Conservation (phyloP, 352 stramenopile genomes). For the Phytophthora pinifolia region DNA sequence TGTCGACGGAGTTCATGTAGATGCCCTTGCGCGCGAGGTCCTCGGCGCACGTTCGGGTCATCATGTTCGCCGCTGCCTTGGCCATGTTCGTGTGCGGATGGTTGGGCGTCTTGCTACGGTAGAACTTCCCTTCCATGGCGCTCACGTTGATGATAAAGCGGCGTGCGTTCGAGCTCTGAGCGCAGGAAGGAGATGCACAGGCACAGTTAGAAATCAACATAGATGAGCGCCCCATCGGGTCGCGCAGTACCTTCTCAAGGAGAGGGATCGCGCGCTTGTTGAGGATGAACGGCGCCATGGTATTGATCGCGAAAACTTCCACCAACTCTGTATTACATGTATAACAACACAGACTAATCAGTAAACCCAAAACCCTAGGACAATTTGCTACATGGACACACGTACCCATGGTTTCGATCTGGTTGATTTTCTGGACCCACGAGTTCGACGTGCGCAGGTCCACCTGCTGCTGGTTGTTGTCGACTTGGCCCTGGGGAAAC, state of each 20-base stretch:
- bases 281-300: constrained; percentile 94
- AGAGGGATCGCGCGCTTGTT: constrained; percentile 81
- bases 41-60: constrained; percentile 91
- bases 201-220: constrained; percentile 8
- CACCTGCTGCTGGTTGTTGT: constrained; percentile 93
- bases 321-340: constrained; percentile 80
- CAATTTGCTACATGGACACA: background rate
- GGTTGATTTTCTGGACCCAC: constrained; percentile 86
- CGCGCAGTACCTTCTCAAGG: constrained; percentile 48
- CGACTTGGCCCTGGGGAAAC: constrained; percentile 75
- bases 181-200: no score
- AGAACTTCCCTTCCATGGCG: constrained; percentile 97
- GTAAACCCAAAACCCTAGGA: no score
- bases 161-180: constrained; percentile 47
- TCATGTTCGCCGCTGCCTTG: constrained; percentile 97
- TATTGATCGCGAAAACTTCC: constrained; percentile 92
- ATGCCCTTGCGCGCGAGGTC: constrained; percentile 88
- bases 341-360: no score
- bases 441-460: constrained; percentile 92
- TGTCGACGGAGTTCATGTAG: constrained; percentile 97
- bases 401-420: constrained; percentile 72
- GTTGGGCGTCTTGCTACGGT: constrained; percentile 92
- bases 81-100: constrained; percentile 97
- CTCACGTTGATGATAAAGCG: constrained; percentile 94
- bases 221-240: background rate